Evolutionary conservation across 768 basidiomycete species (phyloP), one percentile per base, ranked within the genome.

Genomic region (Agaricus blazei): DNA sequence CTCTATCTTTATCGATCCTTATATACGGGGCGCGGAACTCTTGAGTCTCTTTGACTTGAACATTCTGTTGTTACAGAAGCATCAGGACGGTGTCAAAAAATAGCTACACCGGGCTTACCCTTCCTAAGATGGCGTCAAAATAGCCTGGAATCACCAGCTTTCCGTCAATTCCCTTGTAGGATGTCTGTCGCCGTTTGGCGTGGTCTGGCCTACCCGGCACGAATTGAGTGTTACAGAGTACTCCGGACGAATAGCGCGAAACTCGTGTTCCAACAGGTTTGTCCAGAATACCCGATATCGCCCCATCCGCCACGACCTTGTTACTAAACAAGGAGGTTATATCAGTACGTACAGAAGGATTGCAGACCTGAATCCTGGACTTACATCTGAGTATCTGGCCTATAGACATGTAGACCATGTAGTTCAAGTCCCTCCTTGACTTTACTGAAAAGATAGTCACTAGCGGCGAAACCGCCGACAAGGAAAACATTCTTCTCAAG

Each of bases 381-480:
- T 46, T 58, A 83, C 82, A 82, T 71, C 56, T 81, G 77, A 36
- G 72, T 76, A 53, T 83, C 80, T 0, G 82, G 82, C 5, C 79
- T 70, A 46, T 73, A 71, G 9, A 83, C 64, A 37, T 64, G 69
- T 43, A 81, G 60, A 19, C 73, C 72, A 0, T 70, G 62, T 1
- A 65, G 59, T 4, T 67, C 67, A 9, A 84, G 66, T 6, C 66
- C 60, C 48, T 62, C 65, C 41, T 72, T 72, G 2, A 84, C 72
- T 44, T 70, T 68, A 2, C 67, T 62, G 60, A 72, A 79, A 19
- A 84, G 63, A 72, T 77, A 83, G 50, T 82, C 77, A 53, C 77
- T 83, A 0, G 80, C 79, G 11, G 79, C 77, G 61, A 83, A 84
- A 0, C 82, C 82, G 19, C 83, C 83, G 3, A 84, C 81, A 0